phyloP scores from a whole-genome alignment of 805 yeast species.

The Pichia californica region DNA sequence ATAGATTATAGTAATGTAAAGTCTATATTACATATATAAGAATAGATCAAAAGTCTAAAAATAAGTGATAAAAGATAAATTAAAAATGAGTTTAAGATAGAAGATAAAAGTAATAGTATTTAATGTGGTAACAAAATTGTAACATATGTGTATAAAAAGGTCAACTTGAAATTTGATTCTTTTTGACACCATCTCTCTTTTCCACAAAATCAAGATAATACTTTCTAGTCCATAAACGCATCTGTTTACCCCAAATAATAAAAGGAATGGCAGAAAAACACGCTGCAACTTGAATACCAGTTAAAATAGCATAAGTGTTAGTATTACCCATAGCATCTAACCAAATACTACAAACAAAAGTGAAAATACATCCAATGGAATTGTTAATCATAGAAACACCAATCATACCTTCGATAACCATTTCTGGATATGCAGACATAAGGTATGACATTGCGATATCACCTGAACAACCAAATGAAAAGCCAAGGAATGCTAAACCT shows the following conservation, averaged over 20 bases:
- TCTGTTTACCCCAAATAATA: slow-evolving; percentile 42
- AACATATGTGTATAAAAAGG: neutral
- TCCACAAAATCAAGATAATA: slow-evolving; percentile 50
- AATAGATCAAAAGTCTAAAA: no score
- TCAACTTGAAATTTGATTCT: slow-evolving; percentile 1
- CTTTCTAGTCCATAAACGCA: slow-evolving; percentile 51
- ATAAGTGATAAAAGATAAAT: no score
- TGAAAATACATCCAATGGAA: slow-evolving; percentile 57
- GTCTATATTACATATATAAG: no score
- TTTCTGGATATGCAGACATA: slow-evolving; percentile 64
- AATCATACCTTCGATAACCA: slow-evolving; percentile 66
- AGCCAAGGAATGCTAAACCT: slow-evolving; percentile 60
- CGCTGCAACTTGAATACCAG: slow-evolving; percentile 52
- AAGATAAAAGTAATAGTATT: no score
- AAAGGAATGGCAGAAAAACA: slow-evolving; percentile 45
- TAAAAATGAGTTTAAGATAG: no score
- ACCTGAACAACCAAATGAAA: slow-evolving; percentile 66
- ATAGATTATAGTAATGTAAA: no score
- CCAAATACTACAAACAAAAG: slow-evolving; percentile 60
- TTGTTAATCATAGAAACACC: slow-evolving; percentile 63
- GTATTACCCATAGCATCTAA: slow-evolving; percentile 49
- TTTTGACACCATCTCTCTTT: slow-evolving; percentile 37
- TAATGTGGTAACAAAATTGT: no score
- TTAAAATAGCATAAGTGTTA: slow-evolving; percentile 54
- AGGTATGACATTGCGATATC: slow-evolving; percentile 62